These are phyloP conservation scores for Colletotrichum destructivum DNA, from an alignment of 2,329 filamentous ascomycete species.

Conservation along the genomic window DNA sequence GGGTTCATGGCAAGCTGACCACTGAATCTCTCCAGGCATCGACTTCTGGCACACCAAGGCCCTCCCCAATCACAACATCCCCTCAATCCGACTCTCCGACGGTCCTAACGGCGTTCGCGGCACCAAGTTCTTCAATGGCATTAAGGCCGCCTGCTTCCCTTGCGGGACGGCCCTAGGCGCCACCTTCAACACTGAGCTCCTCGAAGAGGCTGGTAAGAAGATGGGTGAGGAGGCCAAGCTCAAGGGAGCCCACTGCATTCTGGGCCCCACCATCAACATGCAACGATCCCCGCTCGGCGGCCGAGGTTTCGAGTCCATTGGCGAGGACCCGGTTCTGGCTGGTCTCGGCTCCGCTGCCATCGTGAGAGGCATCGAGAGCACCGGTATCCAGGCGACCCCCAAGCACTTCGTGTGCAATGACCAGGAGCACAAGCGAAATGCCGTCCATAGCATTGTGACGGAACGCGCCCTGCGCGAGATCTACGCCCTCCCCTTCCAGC, in stretches of 20 bases:
- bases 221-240: constrained; percentile 69
- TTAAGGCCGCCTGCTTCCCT: constrained; percentile 72
- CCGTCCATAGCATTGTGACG: constrained; percentile 68
- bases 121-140: constrained; percentile 77
- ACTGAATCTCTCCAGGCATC: constrained; percentile 59
- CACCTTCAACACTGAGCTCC: constrained; percentile 69
- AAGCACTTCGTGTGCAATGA: constrained; percentile 77
- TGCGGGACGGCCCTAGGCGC: constrained; percentile 71
- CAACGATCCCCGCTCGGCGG: constrained; percentile 73
- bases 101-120: constrained; percentile 80
- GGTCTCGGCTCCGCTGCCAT: constrained; percentile 69
- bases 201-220: constrained; percentile 64
- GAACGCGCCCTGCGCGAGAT: constrained; percentile 72
- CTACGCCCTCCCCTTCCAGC: constrained; percentile 71
- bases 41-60: constrained; percentile 80
- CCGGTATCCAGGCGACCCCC: constrained; percentile 69
- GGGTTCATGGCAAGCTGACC: not conserved
- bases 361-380: constrained; percentile 69
- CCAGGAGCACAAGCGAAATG: constrained; percentile 71
- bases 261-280: constrained; percentile 76
- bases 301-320: constrained; percentile 72
- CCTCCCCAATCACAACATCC: constrained; percentile 72
- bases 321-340: constrained; percentile 71
- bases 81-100: constrained; percentile 76
- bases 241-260: constrained; percentile 71